Conservation (phyloP, 2,329 filamentous ascomycete species). For the Penicillium sp. region DNA sequence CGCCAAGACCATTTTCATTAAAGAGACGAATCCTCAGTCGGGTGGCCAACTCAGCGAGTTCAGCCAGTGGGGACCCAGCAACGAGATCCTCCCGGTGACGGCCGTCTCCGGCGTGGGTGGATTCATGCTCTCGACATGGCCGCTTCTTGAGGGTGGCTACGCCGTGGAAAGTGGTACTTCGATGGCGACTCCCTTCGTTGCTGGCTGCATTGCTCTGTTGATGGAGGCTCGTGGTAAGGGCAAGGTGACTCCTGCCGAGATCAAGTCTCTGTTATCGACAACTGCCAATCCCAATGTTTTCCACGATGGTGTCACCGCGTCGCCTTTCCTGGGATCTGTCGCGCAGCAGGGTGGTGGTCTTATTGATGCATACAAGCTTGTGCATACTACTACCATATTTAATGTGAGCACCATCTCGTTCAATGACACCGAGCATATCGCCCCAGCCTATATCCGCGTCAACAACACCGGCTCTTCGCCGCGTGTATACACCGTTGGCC, state of each 20-base stretch:
- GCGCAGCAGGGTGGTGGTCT: slow-evolving; percentile 1
- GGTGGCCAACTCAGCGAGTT: slow-evolving; percentile 22
- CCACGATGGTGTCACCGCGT: slow-evolving; percentile 30
- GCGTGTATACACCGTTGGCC: slow-evolving; percentile 4
- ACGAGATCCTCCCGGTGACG: slow-evolving; percentile 10
- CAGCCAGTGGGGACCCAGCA: slow-evolving; percentile 23
- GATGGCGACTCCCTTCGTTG: slow-evolving; percentile 61
- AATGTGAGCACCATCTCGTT: slow-evolving; percentile 61
- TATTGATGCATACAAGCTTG: slow-evolving; percentile 47
- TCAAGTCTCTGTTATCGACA: slow-evolving; percentile 28
- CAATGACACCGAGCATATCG: slow-evolving; percentile 64
- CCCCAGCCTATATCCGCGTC: slow-evolving; percentile 55
- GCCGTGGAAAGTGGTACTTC: slow-evolving; percentile 58
- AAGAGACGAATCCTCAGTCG: slow-evolving; percentile 16
- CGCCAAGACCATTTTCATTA: slow-evolving; percentile 12
- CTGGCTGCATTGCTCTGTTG: slow-evolving; percentile 46
- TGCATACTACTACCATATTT: slow-evolving; percentile 56
- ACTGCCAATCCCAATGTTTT: slow-evolving; percentile 29
- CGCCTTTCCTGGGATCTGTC: slow-evolving; percentile 48
- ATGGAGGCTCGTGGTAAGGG: slow-evolving; percentile 29
- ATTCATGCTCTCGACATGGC: slow-evolving; percentile 51
- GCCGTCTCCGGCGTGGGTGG: slow-evolving; percentile 17
- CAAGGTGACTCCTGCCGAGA: slow-evolving; percentile 19
- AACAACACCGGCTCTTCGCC: slow-evolving; percentile 53
- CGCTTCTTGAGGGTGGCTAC: slow-evolving; percentile 42